Evolutionary conservation across 1,284 basidiomycete species (phyloP).

Genomic region (Moniliophthora roreri): DNA sequence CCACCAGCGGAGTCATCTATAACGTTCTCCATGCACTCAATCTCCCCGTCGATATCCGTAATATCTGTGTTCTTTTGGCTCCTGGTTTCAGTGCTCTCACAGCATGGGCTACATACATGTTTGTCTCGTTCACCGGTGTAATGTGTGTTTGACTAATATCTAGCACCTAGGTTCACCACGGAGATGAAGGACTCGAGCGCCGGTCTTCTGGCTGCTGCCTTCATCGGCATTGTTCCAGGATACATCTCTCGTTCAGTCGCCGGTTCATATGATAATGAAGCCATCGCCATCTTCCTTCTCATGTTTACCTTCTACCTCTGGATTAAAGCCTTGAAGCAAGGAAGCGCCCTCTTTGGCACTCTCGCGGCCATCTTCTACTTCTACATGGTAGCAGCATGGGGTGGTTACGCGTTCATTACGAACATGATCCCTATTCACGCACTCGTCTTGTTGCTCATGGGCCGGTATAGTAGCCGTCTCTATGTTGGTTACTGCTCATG

Average conservation of each 20-base stretch:
- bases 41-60: slow-evolving; percentile 96
- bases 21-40: slow-evolving; percentile 86
- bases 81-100: slow-evolving; percentile 97
- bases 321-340: slow-evolving; percentile 96
- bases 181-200: slow-evolving; percentile 95
- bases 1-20: slow-evolving; percentile 96
- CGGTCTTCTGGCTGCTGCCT: slow-evolving; percentile 94
- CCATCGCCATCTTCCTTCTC: slow-evolving; percentile 99
- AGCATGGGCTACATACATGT: slow-evolving; percentile 97
- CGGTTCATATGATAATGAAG: slow-evolving; percentile 99
- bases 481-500: slow-evolving; percentile 97
- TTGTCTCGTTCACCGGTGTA: slow-evolving; percentile 25
- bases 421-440: slow-evolving; percentile 99
- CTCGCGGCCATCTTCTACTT: slow-evolving; percentile 96
- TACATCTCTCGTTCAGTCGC: slow-evolving; percentile 99
- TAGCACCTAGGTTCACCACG: slow-evolving; percentile 76
- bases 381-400: slow-evolving; percentile 99
- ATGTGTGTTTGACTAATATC: slow-evolving; percentile 7
- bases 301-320: slow-evolving; percentile 99
- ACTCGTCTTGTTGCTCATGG: slow-evolving; percentile 93
- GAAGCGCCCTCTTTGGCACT: slow-evolving; percentile 91
- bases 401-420: slow-evolving; percentile 99
- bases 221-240: slow-evolving; percentile 96
- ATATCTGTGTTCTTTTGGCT: slow-evolving; percentile 95
- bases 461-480: slow-evolving; percentile 89